Conservation (phyloP, 768 basidiomycete species). For the Mycena belliarum region DNA sequence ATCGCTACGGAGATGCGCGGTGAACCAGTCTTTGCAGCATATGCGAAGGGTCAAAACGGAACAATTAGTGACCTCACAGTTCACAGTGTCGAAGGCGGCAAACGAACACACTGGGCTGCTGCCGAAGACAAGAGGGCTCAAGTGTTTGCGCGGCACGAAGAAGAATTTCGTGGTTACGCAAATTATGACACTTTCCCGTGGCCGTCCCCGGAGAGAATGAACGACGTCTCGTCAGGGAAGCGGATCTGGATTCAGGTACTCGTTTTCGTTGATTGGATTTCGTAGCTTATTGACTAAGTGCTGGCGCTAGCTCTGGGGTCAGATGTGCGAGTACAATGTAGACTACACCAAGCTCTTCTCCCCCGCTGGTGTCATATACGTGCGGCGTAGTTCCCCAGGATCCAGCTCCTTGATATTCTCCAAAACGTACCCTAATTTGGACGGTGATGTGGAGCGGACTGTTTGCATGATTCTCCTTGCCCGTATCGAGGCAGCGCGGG, state of each 20-base stretch:
- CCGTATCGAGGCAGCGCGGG: neutral
- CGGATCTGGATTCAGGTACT: neutral
- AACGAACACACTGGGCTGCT: neutral
- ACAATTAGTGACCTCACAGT: neutral
- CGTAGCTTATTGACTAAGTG: neutral
- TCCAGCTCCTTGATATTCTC: neutral
- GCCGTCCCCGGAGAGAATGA: neutral
- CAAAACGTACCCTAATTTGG: neutral
- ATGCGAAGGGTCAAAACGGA: neutral
- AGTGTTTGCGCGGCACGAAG: neutral
- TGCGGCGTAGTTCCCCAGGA: neutral
- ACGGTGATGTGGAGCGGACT: neutral
- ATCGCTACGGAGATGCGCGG: neutral
- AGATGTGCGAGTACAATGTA: neutral
- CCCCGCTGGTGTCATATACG: neutral
- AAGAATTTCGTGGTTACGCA: neutral
- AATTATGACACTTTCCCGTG: neutral
- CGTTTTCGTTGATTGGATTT: neutral
- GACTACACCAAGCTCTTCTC: neutral
- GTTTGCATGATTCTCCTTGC: neutral
- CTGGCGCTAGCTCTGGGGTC: neutral
- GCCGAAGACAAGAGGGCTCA: neutral
- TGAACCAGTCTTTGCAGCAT: neutral
- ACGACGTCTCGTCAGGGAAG: neutral
- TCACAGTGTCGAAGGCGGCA: neutral